Conservation (phyloP, 371 early-diverging fungal species). For the Mortierella sp. region DNA sequence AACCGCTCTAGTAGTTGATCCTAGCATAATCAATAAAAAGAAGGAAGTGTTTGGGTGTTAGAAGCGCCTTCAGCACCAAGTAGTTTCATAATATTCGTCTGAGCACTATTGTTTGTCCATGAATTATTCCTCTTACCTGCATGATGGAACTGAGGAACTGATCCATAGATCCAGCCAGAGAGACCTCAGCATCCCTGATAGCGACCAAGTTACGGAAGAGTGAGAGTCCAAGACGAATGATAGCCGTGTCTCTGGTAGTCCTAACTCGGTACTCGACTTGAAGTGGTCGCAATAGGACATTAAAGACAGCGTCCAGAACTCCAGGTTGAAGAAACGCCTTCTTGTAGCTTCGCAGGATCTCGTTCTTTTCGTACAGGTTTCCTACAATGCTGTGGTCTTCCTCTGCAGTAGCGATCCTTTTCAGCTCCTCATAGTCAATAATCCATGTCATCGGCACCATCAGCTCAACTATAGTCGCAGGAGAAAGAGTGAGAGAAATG, state of each 20-base stretch:
- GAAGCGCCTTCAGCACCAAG: neutral
- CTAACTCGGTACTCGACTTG: conserved; percentile 70
- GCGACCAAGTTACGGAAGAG: conserved; percentile 87
- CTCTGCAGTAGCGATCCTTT: conserved; percentile 45
- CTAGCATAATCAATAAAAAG: conserved; percentile 38
- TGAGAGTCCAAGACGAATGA: conserved; percentile 81
- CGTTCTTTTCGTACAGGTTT: conserved; percentile 66
- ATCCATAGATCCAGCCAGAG: conserved; percentile 64
- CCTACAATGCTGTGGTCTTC: conserved; percentile 49
- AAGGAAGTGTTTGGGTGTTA: neutral
- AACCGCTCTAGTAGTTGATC: conserved; percentile 69
- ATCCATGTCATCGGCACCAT: conserved; percentile 84
- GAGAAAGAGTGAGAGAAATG: neutral
- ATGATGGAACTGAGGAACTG: conserved; percentile 64
- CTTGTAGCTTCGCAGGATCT: conserved; percentile 77
- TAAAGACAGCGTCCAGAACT: conserved; percentile 64
- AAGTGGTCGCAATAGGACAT: conserved; percentile 66
- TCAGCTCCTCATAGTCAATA: conserved; percentile 58
- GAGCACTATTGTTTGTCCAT: too few species aligned
- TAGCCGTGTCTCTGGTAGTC: conserved; percentile 74
- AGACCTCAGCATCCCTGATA: conserved; percentile 77
- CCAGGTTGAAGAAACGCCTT: conserved; percentile 71
- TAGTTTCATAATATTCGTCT: neutral
- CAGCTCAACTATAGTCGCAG: conserved; percentile 68
- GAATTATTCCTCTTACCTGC: conserved; percentile 61